Evolutionary conservation across 2,329 filamentous ascomycete species (phyloP).

Genomic region (Calonectria pseudoturangicola): DNA sequence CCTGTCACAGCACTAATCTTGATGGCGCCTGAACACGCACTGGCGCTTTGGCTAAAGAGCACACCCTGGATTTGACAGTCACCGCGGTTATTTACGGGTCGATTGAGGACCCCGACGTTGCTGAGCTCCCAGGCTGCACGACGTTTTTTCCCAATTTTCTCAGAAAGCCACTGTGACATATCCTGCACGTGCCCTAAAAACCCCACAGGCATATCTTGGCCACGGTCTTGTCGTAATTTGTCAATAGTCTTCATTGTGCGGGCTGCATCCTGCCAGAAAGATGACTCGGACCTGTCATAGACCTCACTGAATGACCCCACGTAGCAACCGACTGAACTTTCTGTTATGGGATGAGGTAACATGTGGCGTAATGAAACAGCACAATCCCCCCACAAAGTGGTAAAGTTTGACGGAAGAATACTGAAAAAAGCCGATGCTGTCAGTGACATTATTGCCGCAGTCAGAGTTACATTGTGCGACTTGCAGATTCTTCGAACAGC

Average conservation of each 20-base stretch:
- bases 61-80: background rate
- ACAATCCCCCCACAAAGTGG: conserved; percentile 34
- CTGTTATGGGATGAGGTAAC: conserved; percentile 15
- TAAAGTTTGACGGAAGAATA: conserved; percentile 29
- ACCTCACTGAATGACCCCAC: conserved; percentile 38
- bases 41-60: conserved; percentile 32
- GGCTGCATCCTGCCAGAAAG: conserved; percentile 9
- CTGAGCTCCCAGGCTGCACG: conserved; percentile 32
- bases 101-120: conserved; percentile 10
- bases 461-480: background rate
- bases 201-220: conserved; percentile 27
- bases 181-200: background rate
- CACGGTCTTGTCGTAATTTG: background rate
- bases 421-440: conserved; percentile 18
- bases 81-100: background rate
- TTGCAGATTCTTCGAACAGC: background rate
- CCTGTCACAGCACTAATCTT: conserved; percentile 29
- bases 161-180: conserved; percentile 17
- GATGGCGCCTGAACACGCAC: conserved; percentile 30
- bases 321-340: conserved; percentile 30
- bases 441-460: conserved; percentile 2
- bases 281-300: conserved; percentile 2
- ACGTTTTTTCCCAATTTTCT: conserved; percentile 29
- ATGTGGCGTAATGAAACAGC: conserved; percentile 34
- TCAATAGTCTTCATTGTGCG: background rate